These are phyloP conservation scores for Magnaporthiopsis incrustans DNA, from an alignment of 2,329 filamentous ascomycete genomes.

Conservation along the genomic window DNA sequence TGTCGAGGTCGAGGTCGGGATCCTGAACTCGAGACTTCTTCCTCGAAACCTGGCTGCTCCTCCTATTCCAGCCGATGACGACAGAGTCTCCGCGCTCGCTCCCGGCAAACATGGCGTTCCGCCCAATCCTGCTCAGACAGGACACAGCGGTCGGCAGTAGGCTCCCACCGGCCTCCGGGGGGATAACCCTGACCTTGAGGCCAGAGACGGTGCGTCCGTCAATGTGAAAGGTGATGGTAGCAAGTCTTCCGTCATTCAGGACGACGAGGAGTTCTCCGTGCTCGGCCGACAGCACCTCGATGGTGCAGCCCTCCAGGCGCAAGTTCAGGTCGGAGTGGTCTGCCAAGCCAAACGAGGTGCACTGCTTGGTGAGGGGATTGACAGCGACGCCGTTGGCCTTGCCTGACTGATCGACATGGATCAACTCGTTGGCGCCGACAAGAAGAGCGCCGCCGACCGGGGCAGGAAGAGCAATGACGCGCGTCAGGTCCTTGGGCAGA, in stretches of 20 bases:
- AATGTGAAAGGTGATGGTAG: conserved; percentile 71
- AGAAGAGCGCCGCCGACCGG: conserved; percentile 86
- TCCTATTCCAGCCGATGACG: conserved; percentile 71
- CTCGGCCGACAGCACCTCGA: conserved; percentile 69
- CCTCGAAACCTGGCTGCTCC: conserved; percentile 51
- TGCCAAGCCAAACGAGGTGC: conserved; percentile 73
- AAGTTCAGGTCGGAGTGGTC: conserved; percentile 79
- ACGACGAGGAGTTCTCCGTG: conserved; percentile 80
- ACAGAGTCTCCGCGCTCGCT: conserved; percentile 77
- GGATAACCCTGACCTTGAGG: conserved; percentile 61
- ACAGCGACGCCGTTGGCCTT: conserved; percentile 89
- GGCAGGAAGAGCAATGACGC: conserved; percentile 71
- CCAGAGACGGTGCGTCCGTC: conserved; percentile 90
- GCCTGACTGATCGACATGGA: conserved; percentile 93
- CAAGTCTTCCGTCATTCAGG: conserved; percentile 65
- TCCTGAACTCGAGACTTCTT: conserved; percentile 55
- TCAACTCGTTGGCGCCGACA: conserved; percentile 79
- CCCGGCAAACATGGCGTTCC: conserved; percentile 70
- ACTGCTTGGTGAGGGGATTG: conserved; percentile 78
- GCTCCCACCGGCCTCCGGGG: conserved; percentile 52
- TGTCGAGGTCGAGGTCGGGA: conserved; percentile 44
- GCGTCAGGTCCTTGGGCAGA: conserved; percentile 80
- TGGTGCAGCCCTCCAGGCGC: conserved; percentile 69
- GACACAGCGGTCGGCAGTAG: conserved; percentile 56
- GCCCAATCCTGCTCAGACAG: conserved; percentile 60